Evolutionary conservation across 805 yeast genomes (phyloP), one percentile per base, ranked within the genome.

Genomic region (Komagataella populi): DNA sequence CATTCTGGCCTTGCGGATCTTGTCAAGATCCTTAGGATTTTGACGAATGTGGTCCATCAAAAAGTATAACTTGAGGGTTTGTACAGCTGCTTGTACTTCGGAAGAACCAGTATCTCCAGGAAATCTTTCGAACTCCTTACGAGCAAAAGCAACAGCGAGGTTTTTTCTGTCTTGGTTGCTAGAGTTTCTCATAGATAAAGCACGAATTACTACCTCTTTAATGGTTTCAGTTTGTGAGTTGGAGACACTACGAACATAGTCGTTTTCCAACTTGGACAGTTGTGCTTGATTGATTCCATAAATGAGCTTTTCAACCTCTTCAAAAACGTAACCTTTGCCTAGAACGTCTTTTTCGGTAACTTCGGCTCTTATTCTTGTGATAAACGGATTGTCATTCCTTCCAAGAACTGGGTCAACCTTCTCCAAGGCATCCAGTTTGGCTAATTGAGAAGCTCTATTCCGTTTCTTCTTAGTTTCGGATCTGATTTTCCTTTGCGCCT

Each of bases 51-150:
- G 96, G 47, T 78, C 76, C 70, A 87, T 87, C 55, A 87, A 71
- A 56, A 78, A 81, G 57, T 84, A 86, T 58, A 93, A 87, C 60
- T 79, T 78, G 49, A 87, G 83, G 0, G 98, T 88, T 70, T 83
- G 70, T 23, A 87, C 76, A 2, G 97, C 98, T 2, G 98, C 96
- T 67, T 90, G 97, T 23, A 90, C 96, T 68, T 91, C 98, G 51
- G 95, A 81, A 1, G 96, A 87, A 2, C 96, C 97, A 1, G 96
- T 87, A 64, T 93, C 98, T 51, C 96, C 96, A 48, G 82, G 88
- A 56, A 76, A 74, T 60, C 96, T 75, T 58, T 80, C 81, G 66
- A 91, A 90, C 68, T 91, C 97, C 58, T 76, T 69, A 49, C 80
- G 73, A 1, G 97, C 96, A 48, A 84, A 64, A 48, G 68, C 68